A percentile compares a stretch with the other conserved stretches of the same genome.
phyloP scores from a whole-genome alignment of 2,329 filamentous ascomycete species.

The Aspergillus costaricaensis region DNA sequence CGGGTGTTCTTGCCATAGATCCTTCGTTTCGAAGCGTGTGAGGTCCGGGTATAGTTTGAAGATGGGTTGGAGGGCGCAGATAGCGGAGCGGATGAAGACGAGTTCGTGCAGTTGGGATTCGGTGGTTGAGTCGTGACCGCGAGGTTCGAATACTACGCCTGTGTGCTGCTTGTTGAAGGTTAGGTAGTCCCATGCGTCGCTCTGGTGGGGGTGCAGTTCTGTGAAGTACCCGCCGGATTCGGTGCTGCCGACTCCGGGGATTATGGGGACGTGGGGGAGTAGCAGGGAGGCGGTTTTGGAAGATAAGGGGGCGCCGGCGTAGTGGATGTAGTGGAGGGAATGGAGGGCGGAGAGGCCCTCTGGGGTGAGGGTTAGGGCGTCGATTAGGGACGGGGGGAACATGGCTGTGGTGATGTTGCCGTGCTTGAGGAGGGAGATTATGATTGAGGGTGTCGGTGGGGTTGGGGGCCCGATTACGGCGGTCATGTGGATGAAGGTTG shows the following conservation, averaged over 20 bases:
- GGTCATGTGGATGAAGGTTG: slow-evolving; percentile 18
- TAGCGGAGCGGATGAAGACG: slow-evolving; percentile 21
- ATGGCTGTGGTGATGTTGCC: slow-evolving; percentile 20
- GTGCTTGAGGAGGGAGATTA: slow-evolving; percentile 22
- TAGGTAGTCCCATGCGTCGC: slow-evolving; percentile 23
- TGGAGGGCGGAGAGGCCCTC: slow-evolving; percentile 20
- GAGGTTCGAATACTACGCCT: slow-evolving; percentile 17
- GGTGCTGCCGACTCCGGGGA: slow-evolving; percentile 29
- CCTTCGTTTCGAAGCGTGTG: slow-evolving; percentile 24
- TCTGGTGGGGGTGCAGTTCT: slow-evolving; percentile 3
- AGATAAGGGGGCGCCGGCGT: slow-evolving; percentile 28
- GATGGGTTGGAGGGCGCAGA: slow-evolving; percentile 20
- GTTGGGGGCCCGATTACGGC: slow-evolving; percentile 22
- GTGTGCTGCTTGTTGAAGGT: slow-evolving; percentile 18
- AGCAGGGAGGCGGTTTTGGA: slow-evolving; percentile 29
- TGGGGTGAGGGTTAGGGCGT: slow-evolving; percentile 20
- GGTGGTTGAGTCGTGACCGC: slow-evolving; percentile 2
- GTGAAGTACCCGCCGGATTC: slow-evolving; percentile 24
- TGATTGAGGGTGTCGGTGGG: slow-evolving; percentile 12
- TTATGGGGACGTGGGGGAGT: slow-evolving; percentile 9
- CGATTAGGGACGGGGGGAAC: slow-evolving; percentile 26
- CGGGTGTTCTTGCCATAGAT: slow-evolving; percentile 28
- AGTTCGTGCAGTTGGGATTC: slow-evolving; percentile 21
- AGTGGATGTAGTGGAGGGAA: slow-evolving; percentile 19
- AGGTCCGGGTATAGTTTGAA: slow-evolving; percentile 24